These are phyloP conservation scores for Zea mays DNA, from an alignment of 176 grass and related monocot species.

Conservation along the genomic window Zm-B73-REFERENCE-NAM-5.0 NC_050096.1:74644001-74644500, in stretches of 20 bases:
- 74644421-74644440: not conserved
- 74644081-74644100: conserved; percentile 12
- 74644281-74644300: conserved; percentile 36
- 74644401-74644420: not conserved
- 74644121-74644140: conserved; percentile 3
- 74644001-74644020: not conserved
- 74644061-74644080: not conserved
- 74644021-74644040: not conserved
- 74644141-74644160: not conserved
- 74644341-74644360: conserved; percentile 28
- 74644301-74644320: not conserved
- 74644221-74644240: conserved; percentile 21
- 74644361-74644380: conserved; percentile 22
- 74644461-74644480: conserved; percentile 19
- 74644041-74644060: not conserved
- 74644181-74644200: conserved; percentile 14
- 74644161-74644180: not conserved
- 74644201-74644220: not conserved
- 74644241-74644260: conserved; percentile 32
- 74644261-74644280: conserved; percentile 22
- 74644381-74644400: not conserved
- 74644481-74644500: not conserved
- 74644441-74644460: not conserved
- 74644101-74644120: not conserved
- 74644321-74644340: not conserved